Percentiles rank a stretch among this genome's conserved stretches.
phyloP scores from a whole-genome alignment of 2,329 filamentous ascomycete species.

The Aspergillus arachidicola region DNA sequence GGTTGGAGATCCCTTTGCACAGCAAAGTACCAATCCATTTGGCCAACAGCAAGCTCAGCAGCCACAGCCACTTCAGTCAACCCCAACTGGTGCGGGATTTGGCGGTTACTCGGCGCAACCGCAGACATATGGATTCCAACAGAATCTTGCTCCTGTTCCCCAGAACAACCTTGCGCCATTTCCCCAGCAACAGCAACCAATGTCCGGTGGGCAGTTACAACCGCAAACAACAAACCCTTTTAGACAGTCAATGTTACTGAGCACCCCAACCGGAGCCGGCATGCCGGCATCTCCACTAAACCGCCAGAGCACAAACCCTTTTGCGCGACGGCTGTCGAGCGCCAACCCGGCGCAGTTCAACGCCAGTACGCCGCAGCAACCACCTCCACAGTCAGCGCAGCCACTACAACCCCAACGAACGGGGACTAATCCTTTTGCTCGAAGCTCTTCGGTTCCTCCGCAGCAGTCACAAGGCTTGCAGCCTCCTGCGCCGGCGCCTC shows the following conservation, averaged over 20 bases:
- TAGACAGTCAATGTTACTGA: slow-evolving; percentile 78
- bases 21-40: slow-evolving; percentile 41
- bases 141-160: slow-evolving; percentile 48
- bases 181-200: slow-evolving; percentile 42
- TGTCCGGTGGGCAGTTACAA: slow-evolving; percentile 29
- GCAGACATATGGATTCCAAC: slow-evolving; percentile 56
- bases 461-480: slow-evolving; percentile 39
- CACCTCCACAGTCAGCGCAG: slow-evolving; percentile 32
- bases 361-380: slow-evolving; percentile 25
- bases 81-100: slow-evolving; percentile 76
- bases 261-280: slow-evolving; percentile 53
- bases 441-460: slow-evolving; percentile 50
- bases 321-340: slow-evolving; percentile 64
- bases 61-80: slow-evolving; percentile 58
- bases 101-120: slow-evolving; percentile 76
- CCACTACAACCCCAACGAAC: slow-evolving; percentile 58
- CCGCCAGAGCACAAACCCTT: slow-evolving; percentile 81
- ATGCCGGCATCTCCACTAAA: slow-evolving; percentile 50
- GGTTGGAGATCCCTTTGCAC: slow-evolving; percentile 28
- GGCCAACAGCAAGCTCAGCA: slow-evolving; percentile 32
- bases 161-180: slow-evolving; percentile 53
- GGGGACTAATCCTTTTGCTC: slow-evolving; percentile 72
- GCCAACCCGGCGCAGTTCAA: slow-evolving; percentile 33
- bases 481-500: slow-evolving; percentile 43
- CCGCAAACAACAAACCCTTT: slow-evolving; percentile 83